phyloP scores from a whole-genome alignment of 345 rosid genomes.

The Syzygium jambos region DNA sequence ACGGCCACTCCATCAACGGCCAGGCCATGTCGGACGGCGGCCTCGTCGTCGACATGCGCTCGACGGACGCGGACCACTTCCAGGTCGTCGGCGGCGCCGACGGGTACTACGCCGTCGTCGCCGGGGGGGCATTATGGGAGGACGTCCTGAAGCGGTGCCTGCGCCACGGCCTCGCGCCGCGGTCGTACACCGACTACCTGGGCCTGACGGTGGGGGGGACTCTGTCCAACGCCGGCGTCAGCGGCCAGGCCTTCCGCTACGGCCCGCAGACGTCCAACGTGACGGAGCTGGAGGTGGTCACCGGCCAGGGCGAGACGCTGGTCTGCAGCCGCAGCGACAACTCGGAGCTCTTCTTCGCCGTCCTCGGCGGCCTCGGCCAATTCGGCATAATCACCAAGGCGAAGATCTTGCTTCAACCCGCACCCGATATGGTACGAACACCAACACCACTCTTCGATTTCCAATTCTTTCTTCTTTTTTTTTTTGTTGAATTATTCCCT shows the following conservation, averaged over 20 bases:
- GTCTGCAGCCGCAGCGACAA: slow-evolving; percentile 52
- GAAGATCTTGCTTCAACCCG: slow-evolving; percentile 52
- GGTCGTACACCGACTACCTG: slow-evolving; percentile 92
- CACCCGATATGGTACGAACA: slow-evolving; percentile 67
- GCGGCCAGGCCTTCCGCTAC: slow-evolving; percentile 89
- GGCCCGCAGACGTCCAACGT: slow-evolving; percentile 92
- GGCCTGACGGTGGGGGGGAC: slow-evolving; percentile 92
- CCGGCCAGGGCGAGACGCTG: slow-evolving; percentile 60
- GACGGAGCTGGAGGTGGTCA: slow-evolving; percentile 77
- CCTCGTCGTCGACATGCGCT: slow-evolving; percentile 73
- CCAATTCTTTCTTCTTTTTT: too few species aligned
- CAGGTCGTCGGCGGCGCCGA: slow-evolving; percentile 17
- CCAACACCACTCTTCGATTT: neutral
- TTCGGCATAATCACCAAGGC: slow-evolving; percentile 91
- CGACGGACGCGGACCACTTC: slow-evolving; percentile 28
- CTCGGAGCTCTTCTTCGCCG: slow-evolving; percentile 60
- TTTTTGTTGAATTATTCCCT: neutral
- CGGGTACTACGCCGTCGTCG: slow-evolving; percentile 32
- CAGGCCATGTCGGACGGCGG: slow-evolving; percentile 91
- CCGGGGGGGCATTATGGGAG: slow-evolving; percentile 98
- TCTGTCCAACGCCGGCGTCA: slow-evolving; percentile 87
- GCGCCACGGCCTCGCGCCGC: slow-evolving; percentile 47
- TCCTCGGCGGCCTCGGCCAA: slow-evolving; percentile 87
- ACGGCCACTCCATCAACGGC: slow-evolving; percentile 96
- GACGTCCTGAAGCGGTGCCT: slow-evolving; percentile 62